Percentiles rank a stretch among this genome's conserved stretches.
Evolutionary conservation across 225 moss, liverwort and hornwort species (phyloP).

Genomic region (Marchantia polymorpha): DNA sequence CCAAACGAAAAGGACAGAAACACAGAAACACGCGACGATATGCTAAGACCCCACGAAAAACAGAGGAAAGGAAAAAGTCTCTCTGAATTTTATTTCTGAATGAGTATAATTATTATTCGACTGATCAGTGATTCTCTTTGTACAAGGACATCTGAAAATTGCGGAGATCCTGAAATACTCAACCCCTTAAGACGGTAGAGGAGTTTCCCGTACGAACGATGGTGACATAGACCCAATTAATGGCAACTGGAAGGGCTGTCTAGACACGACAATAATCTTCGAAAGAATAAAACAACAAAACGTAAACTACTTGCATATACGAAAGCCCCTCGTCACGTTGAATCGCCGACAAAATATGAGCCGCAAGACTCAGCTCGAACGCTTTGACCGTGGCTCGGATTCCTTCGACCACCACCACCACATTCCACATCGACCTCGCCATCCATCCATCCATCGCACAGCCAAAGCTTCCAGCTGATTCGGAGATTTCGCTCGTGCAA

Average conservation of each 20-base stretch:
- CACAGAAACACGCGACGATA: neutral
- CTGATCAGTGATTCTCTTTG: neutral
- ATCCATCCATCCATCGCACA: neutral
- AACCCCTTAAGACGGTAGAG: neutral
- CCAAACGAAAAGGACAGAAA: too few species aligned
- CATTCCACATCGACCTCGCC: neutral
- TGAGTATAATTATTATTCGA: conserved; percentile 4
- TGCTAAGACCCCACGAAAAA: neutral
- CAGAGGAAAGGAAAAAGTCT: neutral
- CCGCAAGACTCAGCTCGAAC: neutral
- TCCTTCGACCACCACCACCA: conserved; percentile 2
- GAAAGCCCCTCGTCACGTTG: neutral
- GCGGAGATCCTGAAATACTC: neutral
- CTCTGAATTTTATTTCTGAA: neutral
- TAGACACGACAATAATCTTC: neutral
- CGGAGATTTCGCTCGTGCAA: neutral
- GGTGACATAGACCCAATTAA: neutral
- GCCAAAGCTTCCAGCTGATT: neutral
- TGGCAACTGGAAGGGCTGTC: neutral
- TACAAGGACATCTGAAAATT: neutral
- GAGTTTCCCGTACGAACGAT: neutral
- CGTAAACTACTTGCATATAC: neutral
- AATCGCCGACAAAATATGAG: neutral
- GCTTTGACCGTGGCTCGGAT: neutral
- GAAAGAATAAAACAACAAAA: neutral